Evolutionary conservation across 1,284 basidiomycete species (phyloP).

Genomic region (Papiliotrema terrestris): DNA sequence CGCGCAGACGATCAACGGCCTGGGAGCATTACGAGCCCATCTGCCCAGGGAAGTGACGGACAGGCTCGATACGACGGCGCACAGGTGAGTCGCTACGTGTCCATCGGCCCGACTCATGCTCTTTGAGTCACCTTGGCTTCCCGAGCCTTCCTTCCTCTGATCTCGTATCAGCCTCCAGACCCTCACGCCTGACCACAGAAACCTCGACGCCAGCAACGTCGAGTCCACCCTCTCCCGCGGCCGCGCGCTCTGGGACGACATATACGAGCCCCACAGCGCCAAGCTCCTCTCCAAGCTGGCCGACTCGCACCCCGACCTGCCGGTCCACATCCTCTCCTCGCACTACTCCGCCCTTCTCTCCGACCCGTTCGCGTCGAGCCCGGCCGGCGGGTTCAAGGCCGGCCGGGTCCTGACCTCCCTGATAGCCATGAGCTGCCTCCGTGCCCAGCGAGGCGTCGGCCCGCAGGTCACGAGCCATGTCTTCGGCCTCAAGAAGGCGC

Average conservation of each 20-base stretch:
- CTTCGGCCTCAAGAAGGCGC: slow-evolving; percentile 67
- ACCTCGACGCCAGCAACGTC: slow-evolving; percentile 56
- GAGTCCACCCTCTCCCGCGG: slow-evolving; percentile 65
- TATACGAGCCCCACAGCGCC: slow-evolving; percentile 83
- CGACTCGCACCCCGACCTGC: slow-evolving; percentile 63
- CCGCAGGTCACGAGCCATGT: slow-evolving; percentile 90
- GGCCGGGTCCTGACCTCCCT: slow-evolving; percentile 83
- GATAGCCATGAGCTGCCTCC: slow-evolving; percentile 84
- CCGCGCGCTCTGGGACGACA: slow-evolving; percentile 75
- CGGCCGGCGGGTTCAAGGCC: slow-evolving; percentile 52
- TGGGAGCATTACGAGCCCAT: slow-evolving; percentile 68
- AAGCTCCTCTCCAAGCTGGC: slow-evolving; percentile 87
- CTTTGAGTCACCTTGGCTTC: too few relatives aligned
- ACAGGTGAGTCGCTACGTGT: slow-evolving; percentile 56
- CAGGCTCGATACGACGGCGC: slow-evolving; percentile 62
- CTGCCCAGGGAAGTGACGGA: slow-evolving; percentile 74
- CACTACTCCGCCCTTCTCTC: slow-evolving; percentile 83
- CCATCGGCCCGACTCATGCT: not conserved
- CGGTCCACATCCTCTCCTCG: slow-evolving; percentile 85
- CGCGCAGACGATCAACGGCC: slow-evolving; percentile 70
- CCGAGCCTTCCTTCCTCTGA: too few relatives aligned
- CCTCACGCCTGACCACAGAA: too few relatives aligned
- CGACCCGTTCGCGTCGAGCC: slow-evolving; percentile 53
- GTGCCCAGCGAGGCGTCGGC: slow-evolving; percentile 82
- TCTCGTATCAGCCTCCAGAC: too few relatives aligned